These are phyloP conservation scores for Wickerhamomyces sp. DNA, from an alignment of 1,139 yeast genomes.

Conservation along the genomic window DNA sequence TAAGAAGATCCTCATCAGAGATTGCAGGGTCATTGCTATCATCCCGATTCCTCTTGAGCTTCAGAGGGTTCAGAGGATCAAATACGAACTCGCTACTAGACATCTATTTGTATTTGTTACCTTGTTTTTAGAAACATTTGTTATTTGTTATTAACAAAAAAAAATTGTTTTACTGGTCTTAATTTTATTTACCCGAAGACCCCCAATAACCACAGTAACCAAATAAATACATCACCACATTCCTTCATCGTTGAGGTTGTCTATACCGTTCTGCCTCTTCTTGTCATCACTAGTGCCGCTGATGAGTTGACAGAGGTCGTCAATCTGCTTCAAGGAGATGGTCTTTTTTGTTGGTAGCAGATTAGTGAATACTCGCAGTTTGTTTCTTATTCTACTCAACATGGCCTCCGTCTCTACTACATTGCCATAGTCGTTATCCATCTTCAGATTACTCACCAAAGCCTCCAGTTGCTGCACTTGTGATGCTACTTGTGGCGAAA, in stretches of 20 bases:
- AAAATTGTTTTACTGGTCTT: no score
- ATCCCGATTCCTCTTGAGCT: conserved; percentile 3
- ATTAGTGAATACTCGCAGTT: conserved; percentile 42
- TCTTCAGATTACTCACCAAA: conserved; percentile 21
- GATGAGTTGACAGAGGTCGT: conserved; percentile 8
- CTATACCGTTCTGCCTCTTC: conserved; percentile 12
- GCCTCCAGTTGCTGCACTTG: conserved; percentile 15
- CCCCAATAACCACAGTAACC: no score
- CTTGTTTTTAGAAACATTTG: no score
- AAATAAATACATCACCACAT: conserved; percentile 18
- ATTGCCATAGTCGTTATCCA: conserved; percentile 41
- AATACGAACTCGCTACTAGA: conserved; percentile 1
- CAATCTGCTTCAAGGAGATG: conserved; percentile 13
- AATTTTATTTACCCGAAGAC: no score
- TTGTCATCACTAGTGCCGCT: conserved; percentile 16
- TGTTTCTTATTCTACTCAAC: conserved; percentile 46
- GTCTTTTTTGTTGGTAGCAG: conserved; percentile 20
- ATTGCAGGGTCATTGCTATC: background rate
- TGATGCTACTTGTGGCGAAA: conserved; percentile 10
- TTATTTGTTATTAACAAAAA: no score
- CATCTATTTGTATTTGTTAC: background rate
- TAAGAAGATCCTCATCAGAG: conserved; percentile 6
- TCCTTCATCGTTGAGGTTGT: conserved; percentile 20
- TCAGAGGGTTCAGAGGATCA: conserved; percentile 12
- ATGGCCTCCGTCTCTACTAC: conserved; percentile 45